Base-by-base conservation (phyloP, 108 stramenopile genomes). In the Poteriospumella lacustris region DNA sequence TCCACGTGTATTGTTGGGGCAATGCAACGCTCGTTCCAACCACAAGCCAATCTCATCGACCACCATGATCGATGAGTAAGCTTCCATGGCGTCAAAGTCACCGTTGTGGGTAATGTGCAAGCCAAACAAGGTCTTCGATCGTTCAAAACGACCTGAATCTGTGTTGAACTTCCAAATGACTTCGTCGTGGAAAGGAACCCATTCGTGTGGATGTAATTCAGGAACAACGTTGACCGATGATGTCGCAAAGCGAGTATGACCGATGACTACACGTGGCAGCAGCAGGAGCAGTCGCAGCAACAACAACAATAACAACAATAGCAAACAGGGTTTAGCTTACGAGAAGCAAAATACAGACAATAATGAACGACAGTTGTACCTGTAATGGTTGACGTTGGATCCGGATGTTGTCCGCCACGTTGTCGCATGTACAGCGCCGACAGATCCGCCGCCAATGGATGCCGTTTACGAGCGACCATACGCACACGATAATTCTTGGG, bases 201-300 rank as follows among this genome's bases (percentile, higher is more conserved):
- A 79, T 44, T 69, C 68, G 39, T 79, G 78, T 39, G 78, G 78
- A 64, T 79, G 78, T 1, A 79, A 58, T 62, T 79, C 78, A 1
- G 2, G 44, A 1, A 56, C 68, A 29, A 2, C n/a, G 41, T 79
- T 79, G 31, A 1, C 26, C 28, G 39, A 42, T 1, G 39, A 1
- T 44, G 78, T 79, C 1, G 78, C 78, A 39, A 79, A 79, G 1
- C 78, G 38, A 1, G 78, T 69, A 62, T 69, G 78, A 29, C 40
- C 70, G 43, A 73, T 58, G 47, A 73, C 43, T 56, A 56, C 15
- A 19, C 24, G 24, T 19, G 52, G 24, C 24, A 56, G 24, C 24
- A 56, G 24, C 24, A 56, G 15, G 19, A 56, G 52, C 52, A 56
- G 24, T n/a, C n/a, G n/a, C n/a, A n/a, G n/a, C n/a, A n/a, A n/a